Evolutionary conservation across 306 rosid species (phyloP), one percentile per base, ranked within the genome.

Genomic region (Vigna hirtella): DNA sequence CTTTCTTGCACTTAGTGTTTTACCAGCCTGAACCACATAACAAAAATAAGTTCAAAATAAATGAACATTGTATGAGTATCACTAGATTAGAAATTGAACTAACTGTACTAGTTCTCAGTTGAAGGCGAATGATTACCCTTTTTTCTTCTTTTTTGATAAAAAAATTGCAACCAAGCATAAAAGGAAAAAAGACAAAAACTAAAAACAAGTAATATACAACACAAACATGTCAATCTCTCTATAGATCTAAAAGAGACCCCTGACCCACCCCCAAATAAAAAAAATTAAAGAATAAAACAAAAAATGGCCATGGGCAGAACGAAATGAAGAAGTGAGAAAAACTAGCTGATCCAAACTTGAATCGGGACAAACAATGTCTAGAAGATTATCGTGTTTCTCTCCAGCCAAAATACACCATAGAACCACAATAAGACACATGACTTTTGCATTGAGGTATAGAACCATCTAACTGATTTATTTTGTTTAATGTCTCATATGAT

Each of bases 1-100:
- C 89, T 93, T 96, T 82, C 97, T 91, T 74, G 81, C 83, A 81
- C 98, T 91, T 69, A 96, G 83, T 38, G 99, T 96, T 81, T 83
- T 96, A 81, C 99, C 99, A 71, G 96, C 88, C 99, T 96, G 96
- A 77, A 77, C 71, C 73, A 71, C 51, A 62, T 61, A 32, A 55
- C 62, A 51, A 65, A 11, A 62, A 40, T 32, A 88, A 74, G 79
- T 45, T 57, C 34, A 68, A 59, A 56, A 20, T 22, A 26, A 40
- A 42, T 74, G 30, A 70, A 22, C 42, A 89, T 48, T 5, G 72
- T 49, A 17, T 28, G 69, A 77, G 65, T 65, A 61, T 38, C 56
- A 64, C 42, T 49, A 47, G 49, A 65, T 70, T 43, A 28, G n/a
- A 68, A 28, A 67, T 72, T 38, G n/a, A 75, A 48, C 52, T 73